phyloP scores from a whole-genome alignment of 2,329 filamentous ascomycete genomes.

The Microdochium paspali region DNA sequence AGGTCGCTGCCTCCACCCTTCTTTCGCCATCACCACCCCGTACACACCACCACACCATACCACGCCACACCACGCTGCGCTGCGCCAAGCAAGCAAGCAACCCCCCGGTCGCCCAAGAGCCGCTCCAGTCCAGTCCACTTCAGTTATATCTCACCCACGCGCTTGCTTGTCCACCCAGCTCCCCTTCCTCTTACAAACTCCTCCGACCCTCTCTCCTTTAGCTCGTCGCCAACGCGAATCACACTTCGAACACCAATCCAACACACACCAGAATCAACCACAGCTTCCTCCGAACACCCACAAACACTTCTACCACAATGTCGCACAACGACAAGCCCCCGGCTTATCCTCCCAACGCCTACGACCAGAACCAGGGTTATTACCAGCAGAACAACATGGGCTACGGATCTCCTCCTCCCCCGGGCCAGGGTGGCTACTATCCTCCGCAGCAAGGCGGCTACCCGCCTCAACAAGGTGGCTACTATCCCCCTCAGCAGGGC shows the following conservation, averaged over 20 bases:
- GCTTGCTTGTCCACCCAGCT: no score
- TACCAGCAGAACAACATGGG: slow-evolving; percentile 32
- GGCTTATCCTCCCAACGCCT: background rate
- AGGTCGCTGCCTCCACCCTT: no score
- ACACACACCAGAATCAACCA: background rate
- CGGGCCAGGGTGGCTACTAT: slow-evolving; percentile 4
- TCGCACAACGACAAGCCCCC: background rate
- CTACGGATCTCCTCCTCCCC: slow-evolving; percentile 28
- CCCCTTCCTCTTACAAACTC: background rate
- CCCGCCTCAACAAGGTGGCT: slow-evolving; percentile 22
- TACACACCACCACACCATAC: no score
- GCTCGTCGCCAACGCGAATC: background rate
- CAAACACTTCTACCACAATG: background rate
- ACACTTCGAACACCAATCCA: no score
- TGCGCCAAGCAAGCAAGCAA: no score
- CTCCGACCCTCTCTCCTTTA: no score
- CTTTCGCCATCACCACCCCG: no score
- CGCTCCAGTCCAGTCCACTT: no score
- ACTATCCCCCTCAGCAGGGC: slow-evolving; percentile 19
- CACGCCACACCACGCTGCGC: no score
- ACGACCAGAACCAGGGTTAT: slow-evolving; percentile 16
- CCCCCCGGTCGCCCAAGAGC: no score
- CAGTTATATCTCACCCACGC: no score
- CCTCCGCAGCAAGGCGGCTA: slow-evolving; percentile 12
- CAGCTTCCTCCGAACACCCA: background rate